Percentiles rank a stretch among this genome's conserved stretches.
Evolutionary conservation across 2,329 filamentous ascomycete species (phyloP).

Genomic region (Pseudogymnoascus sp.): DNA sequence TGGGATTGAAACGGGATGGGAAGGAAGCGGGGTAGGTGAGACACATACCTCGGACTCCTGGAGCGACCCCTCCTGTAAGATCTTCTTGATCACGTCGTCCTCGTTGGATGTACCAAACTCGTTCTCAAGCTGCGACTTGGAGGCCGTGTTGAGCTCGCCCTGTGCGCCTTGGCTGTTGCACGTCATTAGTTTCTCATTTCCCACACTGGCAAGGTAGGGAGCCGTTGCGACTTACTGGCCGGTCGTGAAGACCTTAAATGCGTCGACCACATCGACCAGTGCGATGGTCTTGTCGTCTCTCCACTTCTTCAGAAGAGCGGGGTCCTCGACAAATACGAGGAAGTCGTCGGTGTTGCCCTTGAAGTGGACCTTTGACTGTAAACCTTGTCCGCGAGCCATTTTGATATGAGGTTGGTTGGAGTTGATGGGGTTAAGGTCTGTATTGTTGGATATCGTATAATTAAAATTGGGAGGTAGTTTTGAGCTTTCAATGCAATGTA

Average conservation of each 20-base stretch:
- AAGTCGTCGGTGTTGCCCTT: constrained; percentile 61
- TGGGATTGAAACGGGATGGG: not conserved
- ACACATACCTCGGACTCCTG: constrained; percentile 50
- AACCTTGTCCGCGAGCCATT: constrained; percentile 49
- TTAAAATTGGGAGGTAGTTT: not conserved
- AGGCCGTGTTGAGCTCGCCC: constrained; percentile 67
- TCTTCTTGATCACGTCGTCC: constrained; percentile 73
- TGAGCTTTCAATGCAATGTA: not conserved
- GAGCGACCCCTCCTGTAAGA: constrained; percentile 65
- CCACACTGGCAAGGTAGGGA: not conserved
- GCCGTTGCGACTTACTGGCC: constrained; percentile 60
- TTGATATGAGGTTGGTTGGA: not conserved
- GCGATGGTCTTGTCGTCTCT: constrained; percentile 69
- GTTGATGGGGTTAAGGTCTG: not conserved
- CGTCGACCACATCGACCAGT: constrained; percentile 73
- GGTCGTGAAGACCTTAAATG: constrained; percentile 84
- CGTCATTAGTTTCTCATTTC: not conserved
- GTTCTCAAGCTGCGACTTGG: constrained; percentile 65
- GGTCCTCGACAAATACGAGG: constrained; percentile 54
- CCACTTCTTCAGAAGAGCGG: constrained; percentile 68
- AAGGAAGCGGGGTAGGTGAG: not conserved
- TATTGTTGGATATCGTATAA: not conserved
- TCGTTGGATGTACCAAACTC: constrained; percentile 79
- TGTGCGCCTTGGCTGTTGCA: constrained; percentile 35
- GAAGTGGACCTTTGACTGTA: constrained; percentile 58